phyloP scores from a whole-genome alignment of 2,329 filamentous ascomycete species.

The Chrysoporthe puriensis region DNA sequence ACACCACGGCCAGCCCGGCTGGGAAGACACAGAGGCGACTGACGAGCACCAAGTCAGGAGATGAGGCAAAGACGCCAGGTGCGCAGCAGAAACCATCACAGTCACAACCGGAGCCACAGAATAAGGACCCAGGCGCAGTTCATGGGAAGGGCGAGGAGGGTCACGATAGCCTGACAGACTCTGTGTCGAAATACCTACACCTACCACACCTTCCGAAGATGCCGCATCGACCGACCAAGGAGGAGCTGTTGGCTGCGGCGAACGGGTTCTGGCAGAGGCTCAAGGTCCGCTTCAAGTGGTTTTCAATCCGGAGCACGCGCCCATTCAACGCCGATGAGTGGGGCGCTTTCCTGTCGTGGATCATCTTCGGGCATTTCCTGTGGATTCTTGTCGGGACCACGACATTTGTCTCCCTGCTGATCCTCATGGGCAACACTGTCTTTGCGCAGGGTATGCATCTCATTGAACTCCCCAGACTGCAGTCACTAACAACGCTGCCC shows the following conservation, averaged over 20 bases:
- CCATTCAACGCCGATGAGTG: slow-evolving; percentile 98
- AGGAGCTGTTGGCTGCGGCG: slow-evolving; percentile 88
- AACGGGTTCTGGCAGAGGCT: slow-evolving; percentile 91
- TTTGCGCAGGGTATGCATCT: slow-evolving; percentile 79
- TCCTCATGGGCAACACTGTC: slow-evolving; percentile 92
- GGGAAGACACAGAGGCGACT: slow-evolving; percentile 35
- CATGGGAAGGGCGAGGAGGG: slow-evolving; percentile 12
- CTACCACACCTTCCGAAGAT: slow-evolving; percentile 65
- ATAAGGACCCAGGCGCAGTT: slow-evolving; percentile 42
- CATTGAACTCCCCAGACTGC: background rate
- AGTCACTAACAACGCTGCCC: slow-evolving; percentile 20
- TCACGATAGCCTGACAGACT: slow-evolving; percentile 44
- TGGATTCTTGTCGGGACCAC: slow-evolving; percentile 98
- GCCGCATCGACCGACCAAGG: slow-evolving; percentile 88
- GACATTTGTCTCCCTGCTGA: slow-evolving; percentile 91
- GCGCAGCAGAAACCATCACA: slow-evolving; percentile 26
- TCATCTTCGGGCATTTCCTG: slow-evolving; percentile 87
- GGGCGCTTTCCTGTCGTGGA: slow-evolving; percentile 93
- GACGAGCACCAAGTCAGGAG: slow-evolving; percentile 36
- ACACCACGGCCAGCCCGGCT: slow-evolving; percentile 35
- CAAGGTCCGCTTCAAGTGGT: slow-evolving; percentile 95
- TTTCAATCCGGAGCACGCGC: slow-evolving; percentile 88
- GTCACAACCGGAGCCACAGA: slow-evolving; percentile 30
- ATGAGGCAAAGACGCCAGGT: slow-evolving; percentile 29
- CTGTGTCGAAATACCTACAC: slow-evolving; percentile 64